Evolutionary conservation across 2,329 filamentous ascomycete species (phyloP).

Genomic region (Biscogniauxia mediterranea): DNA sequence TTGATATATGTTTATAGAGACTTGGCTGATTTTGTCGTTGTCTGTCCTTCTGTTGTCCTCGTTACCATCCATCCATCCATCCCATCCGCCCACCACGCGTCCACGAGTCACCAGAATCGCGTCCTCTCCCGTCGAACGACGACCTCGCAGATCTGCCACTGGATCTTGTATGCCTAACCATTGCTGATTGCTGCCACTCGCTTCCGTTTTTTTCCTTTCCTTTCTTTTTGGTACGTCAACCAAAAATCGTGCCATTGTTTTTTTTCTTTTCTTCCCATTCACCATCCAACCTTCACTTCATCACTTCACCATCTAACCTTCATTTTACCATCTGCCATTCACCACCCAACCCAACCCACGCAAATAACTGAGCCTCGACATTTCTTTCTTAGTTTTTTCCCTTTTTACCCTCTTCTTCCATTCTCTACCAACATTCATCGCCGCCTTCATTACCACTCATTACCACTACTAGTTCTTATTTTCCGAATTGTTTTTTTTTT

Average conservation of each 20-base stretch:
- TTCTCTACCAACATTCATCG: neutral
- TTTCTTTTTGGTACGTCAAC: conserved; percentile 27
- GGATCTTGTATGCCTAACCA: conserved; percentile 41
- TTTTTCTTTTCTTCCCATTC: neutral
- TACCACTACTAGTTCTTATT: neutral
- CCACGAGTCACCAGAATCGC: conserved; percentile 16
- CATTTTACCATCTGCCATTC: no score
- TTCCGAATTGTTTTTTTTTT: neutral
- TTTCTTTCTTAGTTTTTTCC: neutral
- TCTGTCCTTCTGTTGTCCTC: neutral
- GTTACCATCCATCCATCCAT: neutral
- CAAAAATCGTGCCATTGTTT: neutral
- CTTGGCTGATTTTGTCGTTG: neutral
- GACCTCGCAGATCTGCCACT: conserved; percentile 27
- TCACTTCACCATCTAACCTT: neutral
- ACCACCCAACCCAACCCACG: no score
- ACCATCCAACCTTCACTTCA: conserved; percentile 5
- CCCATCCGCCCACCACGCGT: conserved; percentile 1
- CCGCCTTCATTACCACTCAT: neutral
- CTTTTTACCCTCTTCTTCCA: neutral
- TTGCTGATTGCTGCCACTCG: conserved; percentile 32
- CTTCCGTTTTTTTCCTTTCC: conserved; percentile 11
- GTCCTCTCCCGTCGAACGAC: conserved; percentile 17
- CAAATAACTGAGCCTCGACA: no score
- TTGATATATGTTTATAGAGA: no score